Evolutionary conservation across 1,284 basidiomycete genomes (phyloP).

Genomic region (Leccinum griseonigrum): DNA sequence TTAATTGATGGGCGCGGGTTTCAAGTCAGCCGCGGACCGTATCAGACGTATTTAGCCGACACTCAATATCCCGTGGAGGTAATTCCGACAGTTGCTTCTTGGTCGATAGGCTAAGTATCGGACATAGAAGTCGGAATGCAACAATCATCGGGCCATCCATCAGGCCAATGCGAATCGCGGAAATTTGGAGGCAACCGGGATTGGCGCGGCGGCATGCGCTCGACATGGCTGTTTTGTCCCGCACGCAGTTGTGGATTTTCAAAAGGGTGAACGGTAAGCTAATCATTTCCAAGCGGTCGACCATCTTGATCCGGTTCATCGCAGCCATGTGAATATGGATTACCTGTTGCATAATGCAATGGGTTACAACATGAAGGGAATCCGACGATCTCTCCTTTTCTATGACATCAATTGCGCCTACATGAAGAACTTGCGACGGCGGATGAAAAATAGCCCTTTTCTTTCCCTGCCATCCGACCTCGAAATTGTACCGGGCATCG

Average conservation of each 20-base stretch:
- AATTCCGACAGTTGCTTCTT: background rate
- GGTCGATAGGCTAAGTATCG: too few relatives aligned
- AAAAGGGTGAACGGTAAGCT: conserved; percentile 8
- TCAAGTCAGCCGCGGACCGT: background rate
- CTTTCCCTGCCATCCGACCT: background rate
- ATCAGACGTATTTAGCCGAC: background rate
- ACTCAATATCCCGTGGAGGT: background rate
- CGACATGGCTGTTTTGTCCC: conserved; percentile 18
- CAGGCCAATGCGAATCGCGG: background rate
- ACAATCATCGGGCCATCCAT: conserved; percentile 7
- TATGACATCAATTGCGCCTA: conserved; percentile 18
- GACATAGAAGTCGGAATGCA: background rate
- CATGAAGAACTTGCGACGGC: background rate
- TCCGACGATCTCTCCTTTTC: background rate
- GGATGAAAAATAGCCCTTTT: background rate
- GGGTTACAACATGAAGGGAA: background rate
- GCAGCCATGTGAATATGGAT: background rate
- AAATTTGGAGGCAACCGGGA: conserved; percentile 4
- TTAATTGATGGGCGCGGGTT: conserved; percentile 12
- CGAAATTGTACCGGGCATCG: conserved; percentile 5
- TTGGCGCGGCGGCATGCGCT: conserved; percentile 18
- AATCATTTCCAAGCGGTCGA: background rate
- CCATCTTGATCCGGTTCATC: background rate
- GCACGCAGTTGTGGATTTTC: background rate
- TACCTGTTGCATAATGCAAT: background rate